Conservation (phyloP, 1,284 basidiomycete genomes). For the Ceratobasidium sp. region DNA sequence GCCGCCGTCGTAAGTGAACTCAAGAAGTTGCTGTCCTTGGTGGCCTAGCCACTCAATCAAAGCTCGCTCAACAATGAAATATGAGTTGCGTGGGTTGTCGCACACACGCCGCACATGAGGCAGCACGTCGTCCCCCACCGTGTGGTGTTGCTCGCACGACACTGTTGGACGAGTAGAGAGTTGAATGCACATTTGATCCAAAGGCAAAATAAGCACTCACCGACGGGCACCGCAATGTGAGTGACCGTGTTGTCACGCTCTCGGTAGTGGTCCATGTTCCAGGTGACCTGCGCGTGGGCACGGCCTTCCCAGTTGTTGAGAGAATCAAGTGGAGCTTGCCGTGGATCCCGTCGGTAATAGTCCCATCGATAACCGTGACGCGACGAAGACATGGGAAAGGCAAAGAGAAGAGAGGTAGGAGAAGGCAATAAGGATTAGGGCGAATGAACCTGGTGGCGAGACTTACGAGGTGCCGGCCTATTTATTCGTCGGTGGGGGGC, state of each 20-base stretch:
- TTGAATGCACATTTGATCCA: background rate
- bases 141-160: background rate
- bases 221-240: background rate
- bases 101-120: background rate
- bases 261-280: background rate
- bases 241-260: background rate
- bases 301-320: conserved; percentile 6
- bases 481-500: background rate
- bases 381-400: background rate
- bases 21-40: background rate
- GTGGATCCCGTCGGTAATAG: background rate
- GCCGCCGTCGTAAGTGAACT: background rate
- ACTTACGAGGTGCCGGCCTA: background rate
- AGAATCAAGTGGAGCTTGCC: background rate
- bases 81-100: background rate
- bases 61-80: background rate
- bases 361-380: background rate
- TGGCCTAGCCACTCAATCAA: background rate
- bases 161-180: background rate
- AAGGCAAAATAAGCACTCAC: background rate
- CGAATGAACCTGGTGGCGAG: background rate
- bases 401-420: too few relatives aligned
- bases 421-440: background rate
- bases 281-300: background rate
- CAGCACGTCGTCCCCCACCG: too few relatives aligned